Evolutionary conservation across 176 grass and related monocot genomes (phyloP), one percentile per base, ranked within the genome.

Genomic region (Juncus effusus): DNA sequence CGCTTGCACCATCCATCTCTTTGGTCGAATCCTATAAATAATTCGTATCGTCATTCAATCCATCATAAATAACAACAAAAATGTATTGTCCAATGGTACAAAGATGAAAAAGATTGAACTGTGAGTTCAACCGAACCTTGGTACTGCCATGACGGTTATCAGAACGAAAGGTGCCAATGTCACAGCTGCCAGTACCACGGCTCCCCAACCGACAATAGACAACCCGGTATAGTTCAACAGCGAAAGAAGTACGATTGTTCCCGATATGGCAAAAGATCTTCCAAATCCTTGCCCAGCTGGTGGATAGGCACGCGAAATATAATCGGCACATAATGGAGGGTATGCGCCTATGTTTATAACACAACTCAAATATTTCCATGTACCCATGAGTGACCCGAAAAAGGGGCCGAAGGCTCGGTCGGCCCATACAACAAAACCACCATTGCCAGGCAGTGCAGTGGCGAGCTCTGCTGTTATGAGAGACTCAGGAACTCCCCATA

Each of bases 401-500:
- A 95, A 81, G 54, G 79, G 85, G 9, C 90, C 90, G 66, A 95
- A 89, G 3, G 90, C 90, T 16, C 71, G 61, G 52, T 78, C 79
- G 2, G 82, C 85, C 90, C 90, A 95, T 15, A 89, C 13, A 10
- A 95, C 85, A 62, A 75, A 89, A 4, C 90, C 90, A 14, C 90
- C 90, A 69, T 95, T 95, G 57, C 79, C 90, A 0, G 90, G 85
- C 62, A 95, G 82, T 62, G 84, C 84, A 15, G 90, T 86, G 35
- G 81, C 75, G 56, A 95, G 78, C 63, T 95, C 85, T 9, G 90
- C 85, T 0, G 90, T 95, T 73, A 95, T 68, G 6, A 95, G 67
- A 2, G 90, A 76, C 81, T 89, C 90, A 9, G 90, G 90, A 55
- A 95, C 70, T 60, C 85, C 79, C 90, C 90, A 95, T 11, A 95